A percentile compares a stretch with the other conserved stretches of the same genome.
Evolutionary conservation across 179 eudicot species (phyloP).

Genomic region (Silene noctiflora): DNA sequence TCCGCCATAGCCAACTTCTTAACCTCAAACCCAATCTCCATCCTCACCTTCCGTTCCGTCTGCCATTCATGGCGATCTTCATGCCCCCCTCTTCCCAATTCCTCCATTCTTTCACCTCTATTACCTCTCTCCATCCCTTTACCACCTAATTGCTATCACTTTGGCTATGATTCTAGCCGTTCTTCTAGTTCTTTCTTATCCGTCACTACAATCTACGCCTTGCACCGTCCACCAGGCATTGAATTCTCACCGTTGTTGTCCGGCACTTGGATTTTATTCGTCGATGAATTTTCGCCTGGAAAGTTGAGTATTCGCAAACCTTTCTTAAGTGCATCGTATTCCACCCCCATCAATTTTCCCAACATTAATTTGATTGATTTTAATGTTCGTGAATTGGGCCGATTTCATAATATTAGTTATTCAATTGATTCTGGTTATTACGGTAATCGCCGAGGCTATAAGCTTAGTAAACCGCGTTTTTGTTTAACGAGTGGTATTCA

Average conservation of each 20-base stretch:
- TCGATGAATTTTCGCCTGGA: constrained; percentile 6
- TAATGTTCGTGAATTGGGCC: constrained; percentile 16
- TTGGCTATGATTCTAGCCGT: too few relatives aligned
- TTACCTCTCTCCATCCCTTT: neutral
- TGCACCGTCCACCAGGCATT: neutral
- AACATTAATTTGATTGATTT: constrained; percentile 13
- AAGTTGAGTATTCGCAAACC: constrained; percentile 17
- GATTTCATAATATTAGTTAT: constrained; percentile 16
- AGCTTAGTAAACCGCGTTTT: neutral
- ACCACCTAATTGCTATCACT: neutral
- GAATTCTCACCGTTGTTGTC: neutral
- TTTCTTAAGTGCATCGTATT: neutral
- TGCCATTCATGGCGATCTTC: constrained; percentile 24
- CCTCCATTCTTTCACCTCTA: neutral
- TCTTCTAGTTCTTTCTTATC: neutral
- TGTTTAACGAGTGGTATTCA: neutral
- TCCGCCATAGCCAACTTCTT: constrained; percentile 9
- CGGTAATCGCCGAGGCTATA: neutral
- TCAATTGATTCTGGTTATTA: too few relatives aligned
- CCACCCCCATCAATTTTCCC: constrained; percentile 12
- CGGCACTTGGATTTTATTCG: constrained; percentile 5
- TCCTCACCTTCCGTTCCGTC: constrained; percentile 11
- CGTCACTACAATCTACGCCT: neutral
- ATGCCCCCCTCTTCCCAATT: neutral
- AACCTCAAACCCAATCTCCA: constrained; percentile 5